phyloP scores from a whole-genome alignment of 306 rosid genomes.

The Castanea mollissima region DNA sequence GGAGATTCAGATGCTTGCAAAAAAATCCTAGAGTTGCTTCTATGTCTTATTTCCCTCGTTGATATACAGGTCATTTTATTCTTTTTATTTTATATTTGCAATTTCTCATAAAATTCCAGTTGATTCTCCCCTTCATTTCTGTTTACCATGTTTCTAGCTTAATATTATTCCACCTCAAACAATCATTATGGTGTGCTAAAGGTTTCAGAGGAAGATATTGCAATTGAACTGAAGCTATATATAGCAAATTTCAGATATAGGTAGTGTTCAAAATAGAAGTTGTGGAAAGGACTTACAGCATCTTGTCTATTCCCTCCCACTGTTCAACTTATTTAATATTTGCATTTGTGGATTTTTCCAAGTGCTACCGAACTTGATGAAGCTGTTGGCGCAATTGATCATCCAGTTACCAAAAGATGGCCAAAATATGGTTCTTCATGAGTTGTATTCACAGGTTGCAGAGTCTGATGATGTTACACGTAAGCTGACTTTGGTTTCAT shows the following conservation, averaged over 20 bases:
- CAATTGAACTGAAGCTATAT: neutral
- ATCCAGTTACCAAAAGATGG: conserved; percentile 63
- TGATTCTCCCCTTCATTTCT: neutral
- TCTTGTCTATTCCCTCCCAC: neutral
- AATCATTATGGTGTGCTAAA: conserved; percentile 5
- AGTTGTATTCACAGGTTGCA: conserved; percentile 80
- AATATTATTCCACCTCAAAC: neutral
- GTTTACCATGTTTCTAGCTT: neutral
- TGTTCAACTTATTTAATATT: conserved; percentile 6
- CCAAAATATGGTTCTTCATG: conserved; percentile 64
- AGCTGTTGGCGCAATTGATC: conserved; percentile 63
- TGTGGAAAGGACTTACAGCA: neutral
- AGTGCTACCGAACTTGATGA: conserved; percentile 88
- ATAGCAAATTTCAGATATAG: neutral
- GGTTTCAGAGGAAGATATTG: conserved; percentile 7
- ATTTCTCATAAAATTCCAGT: neutral
- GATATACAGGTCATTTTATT: conserved; percentile 65
- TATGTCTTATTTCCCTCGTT: conserved; percentile 66
- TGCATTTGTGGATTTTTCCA: conserved; percentile 22
- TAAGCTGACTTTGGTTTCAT: conserved; percentile 76
- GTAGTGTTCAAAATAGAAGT: conserved; percentile 9
- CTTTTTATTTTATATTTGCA: neutral
- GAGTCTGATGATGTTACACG: conserved; percentile 88
- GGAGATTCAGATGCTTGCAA: conserved; percentile 85
- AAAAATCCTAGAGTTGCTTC: conserved; percentile 74